Evolutionary conservation across 208 protist genomes (phyloP).

Genomic region (Trypanosoma melophagium): DNA sequence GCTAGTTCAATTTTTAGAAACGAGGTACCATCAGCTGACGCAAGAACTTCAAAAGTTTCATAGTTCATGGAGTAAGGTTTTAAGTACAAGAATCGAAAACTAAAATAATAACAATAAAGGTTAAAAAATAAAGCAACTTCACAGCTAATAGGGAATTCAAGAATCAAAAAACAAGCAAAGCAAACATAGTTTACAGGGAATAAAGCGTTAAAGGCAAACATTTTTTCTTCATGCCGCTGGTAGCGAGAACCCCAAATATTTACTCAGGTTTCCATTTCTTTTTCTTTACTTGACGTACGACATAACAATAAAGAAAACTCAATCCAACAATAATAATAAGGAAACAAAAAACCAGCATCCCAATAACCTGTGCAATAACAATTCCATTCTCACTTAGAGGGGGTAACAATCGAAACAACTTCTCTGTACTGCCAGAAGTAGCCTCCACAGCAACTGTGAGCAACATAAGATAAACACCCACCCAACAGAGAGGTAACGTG

Average conservation of each 20-base stretch:
- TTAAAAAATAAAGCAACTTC: background rate
- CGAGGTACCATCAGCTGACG: constrained; percentile 30
- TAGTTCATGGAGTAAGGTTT: constrained; percentile 26
- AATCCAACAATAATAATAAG: constrained; percentile 15
- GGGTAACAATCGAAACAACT: background rate
- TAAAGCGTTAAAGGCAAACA: background rate
- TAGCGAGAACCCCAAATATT: background rate
- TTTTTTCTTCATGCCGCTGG: background rate
- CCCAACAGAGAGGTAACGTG: background rate
- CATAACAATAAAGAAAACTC: constrained; percentile 16
- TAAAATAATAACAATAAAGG: background rate
- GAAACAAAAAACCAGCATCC: constrained; percentile 20
- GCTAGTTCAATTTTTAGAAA: constrained; percentile 38
- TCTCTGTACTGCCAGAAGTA: background rate
- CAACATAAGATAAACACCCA: background rate
- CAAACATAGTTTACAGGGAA: background rate
- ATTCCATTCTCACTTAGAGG: constrained; percentile 10
- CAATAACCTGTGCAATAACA: constrained; percentile 19
- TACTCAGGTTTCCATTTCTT: constrained; percentile 15
- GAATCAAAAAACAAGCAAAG: background rate
- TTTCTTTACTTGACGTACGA: background rate
- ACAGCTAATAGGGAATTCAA: background rate
- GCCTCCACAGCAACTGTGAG: background rate
- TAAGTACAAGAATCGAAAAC: background rate
- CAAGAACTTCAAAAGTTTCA: constrained; percentile 53